Evolutionary conservation across 2,329 filamentous ascomycete species (phyloP), one percentile per base, ranked within the genome.

Genomic region (Passalora sequoiae): DNA sequence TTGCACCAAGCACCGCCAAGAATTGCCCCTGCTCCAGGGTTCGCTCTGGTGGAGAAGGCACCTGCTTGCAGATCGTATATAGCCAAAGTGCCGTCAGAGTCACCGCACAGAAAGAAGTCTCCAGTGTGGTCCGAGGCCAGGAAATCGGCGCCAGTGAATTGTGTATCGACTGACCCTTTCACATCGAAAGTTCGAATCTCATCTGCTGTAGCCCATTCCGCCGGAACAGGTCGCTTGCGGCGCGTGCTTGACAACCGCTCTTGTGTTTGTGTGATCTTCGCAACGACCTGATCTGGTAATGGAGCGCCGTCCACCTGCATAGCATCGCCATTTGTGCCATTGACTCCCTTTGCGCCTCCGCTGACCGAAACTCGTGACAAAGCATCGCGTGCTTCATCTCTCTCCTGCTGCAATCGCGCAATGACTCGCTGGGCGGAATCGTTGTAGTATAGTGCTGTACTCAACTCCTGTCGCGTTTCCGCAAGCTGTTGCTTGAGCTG

Each of bases 361-460:
- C 81, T 80, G 32, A 96, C 81, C 2, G 86, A 86, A 10, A 97
- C 78, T 63, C 86, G 88, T 25, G 88, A 88, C 39, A 98, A 71
- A 10, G 92, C 87, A 67, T 92, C 85, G 53, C 91, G 78, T 33
- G 92, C 89, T 66, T 97, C 89, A 59, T 98, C 89, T 51, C 92
- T 75, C 73, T 98, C 92, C 63, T 80, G 84, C n/a, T 86, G 85
- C 64, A 98, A 65, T 36, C 91, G 80, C 53, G 89, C 89, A 68
- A 98, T 95, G 37, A 98, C 92, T 51, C 92, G 78, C 38, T 94
- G 83, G n/a, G 92, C 92, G 2, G 92, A 91, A 73, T 98, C 92
- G 59, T 97, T 87, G 69, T 97, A 91, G 69, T 98, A 98, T 17
- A 98, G 75, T 0, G 92, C 87, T 1, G 88, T 92, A 44, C 88